These are phyloP conservation scores for Incumbomyces lentus DNA, from an alignment of 2,329 filamentous ascomycete species.

Conservation along the genomic window DNA sequence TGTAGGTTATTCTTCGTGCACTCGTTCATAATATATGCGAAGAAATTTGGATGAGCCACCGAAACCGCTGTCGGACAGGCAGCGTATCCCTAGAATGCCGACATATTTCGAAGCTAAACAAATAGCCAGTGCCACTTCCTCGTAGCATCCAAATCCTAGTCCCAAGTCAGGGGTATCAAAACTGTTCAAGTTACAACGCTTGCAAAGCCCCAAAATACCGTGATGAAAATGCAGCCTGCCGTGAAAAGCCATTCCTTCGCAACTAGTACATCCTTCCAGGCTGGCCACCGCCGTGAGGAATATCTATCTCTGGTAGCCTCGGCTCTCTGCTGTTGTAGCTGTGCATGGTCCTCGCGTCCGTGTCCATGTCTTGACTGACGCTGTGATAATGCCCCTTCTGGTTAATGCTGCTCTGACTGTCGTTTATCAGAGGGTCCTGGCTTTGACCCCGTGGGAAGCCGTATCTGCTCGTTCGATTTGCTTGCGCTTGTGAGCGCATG, in stretches of 20 bases:
- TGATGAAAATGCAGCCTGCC: no score
- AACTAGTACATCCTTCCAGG: conserved; percentile 1
- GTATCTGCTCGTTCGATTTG: conserved; percentile 8
- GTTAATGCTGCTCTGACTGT: not conserved
- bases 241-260: not conserved
- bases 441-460: conserved; percentile 9
- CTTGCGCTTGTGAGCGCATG: conserved; percentile 13
- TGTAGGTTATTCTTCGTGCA: no score
- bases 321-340: conserved; percentile 15
- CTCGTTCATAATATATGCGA: no score
- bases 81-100: no score
- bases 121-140: no score
- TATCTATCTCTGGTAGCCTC: conserved; percentile 14
- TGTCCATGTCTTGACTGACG: conserved; percentile 11
- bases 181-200: no score
- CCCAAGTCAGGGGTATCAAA: no score
- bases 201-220: no score
- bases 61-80: no score
- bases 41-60: no score
- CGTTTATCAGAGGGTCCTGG: conserved; percentile 7
- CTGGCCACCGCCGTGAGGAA: conserved; percentile 8
- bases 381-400: conserved; percentile 12
- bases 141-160: no score
- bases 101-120: no score
- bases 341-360: conserved; percentile 5